Base-by-base conservation (phyloP, 78 protist genomes). In the Dictyostelium discoideum region DNA sequence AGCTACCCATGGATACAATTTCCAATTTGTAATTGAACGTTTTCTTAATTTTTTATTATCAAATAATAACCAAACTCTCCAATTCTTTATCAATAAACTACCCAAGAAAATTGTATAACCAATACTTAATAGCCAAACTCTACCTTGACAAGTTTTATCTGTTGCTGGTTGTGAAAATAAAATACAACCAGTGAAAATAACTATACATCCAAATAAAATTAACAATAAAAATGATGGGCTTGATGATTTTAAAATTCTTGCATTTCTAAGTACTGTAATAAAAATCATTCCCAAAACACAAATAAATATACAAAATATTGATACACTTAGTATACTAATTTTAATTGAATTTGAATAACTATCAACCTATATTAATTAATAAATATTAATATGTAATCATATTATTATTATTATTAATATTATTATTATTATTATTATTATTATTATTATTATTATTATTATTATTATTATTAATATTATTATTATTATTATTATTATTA, bases 171-270 rank as follows among this genome's bases (percentile, higher is more conserved):
- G 20, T 16, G 63, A 37, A 60, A 32, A 83, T 10, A 83, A 14
- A 29, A 57, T 29, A 54, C 20, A 18, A 29, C 86, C 86, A 32
- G 29, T 10, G 63, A 54, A 83, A 7, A 83, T 57, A 46, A 83
- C 11, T 24, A 85, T 8, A 74, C 84, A 74, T 24, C 92, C 92
- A 40, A 85, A 40, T 11, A 85, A 32, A 26, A 85, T 74, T 24
- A 22, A 7, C 5, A 85, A 44, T 26, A 60, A 74, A 39, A 85
- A 85, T 11, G 37, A 3, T 46, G 92, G 92, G 54, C 92, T 85
- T 40, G 92, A 80, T 11, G 92, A 85, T 26, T 32, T 69, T 11
- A 85, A 83, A 46, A 29, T 67, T 73, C 67, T 60, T 22, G 87
- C 48, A 13, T 50, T 16, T 32, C 87, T 54, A 37, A 84, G 57